Evolutionary conservation across 192 early-diverging fungal species (phyloP).

Genomic region (Backusella macrospora): DNA sequence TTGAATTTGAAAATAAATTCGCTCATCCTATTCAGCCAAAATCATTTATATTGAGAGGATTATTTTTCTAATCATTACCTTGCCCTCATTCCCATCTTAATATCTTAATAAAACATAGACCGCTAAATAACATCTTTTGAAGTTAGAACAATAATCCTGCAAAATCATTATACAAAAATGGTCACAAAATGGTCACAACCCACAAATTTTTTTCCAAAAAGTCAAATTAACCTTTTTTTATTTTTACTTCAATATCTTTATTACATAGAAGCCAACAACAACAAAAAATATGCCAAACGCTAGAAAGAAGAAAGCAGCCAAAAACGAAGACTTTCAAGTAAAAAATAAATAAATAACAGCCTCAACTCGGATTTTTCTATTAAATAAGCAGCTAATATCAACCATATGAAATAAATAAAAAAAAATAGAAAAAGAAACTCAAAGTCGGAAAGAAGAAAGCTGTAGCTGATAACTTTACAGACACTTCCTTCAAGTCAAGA

Average conservation of each 20-base stretch:
- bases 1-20: too few species aligned
- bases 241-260: constrained; percentile 25
- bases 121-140: too few species aligned
- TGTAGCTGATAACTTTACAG: constrained; percentile 72
- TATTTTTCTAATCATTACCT: too few species aligned
- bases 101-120: too few species aligned
- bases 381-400: constrained; percentile 14
- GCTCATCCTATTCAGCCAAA: too few species aligned
- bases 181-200: too few species aligned
- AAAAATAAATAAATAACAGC: background rate
- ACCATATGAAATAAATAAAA: background rate
- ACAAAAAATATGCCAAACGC: constrained; percentile 56
- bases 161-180: too few species aligned
- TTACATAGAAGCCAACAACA: background rate
- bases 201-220: background rate
- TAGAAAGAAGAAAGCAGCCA: constrained; percentile 71
- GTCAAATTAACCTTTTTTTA: constrained; percentile 14
- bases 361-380: background rate
- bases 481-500: constrained; percentile 82
- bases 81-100: too few species aligned
- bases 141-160: too few species aligned
- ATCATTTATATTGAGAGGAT: too few species aligned
- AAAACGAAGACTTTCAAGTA: constrained; percentile 79
- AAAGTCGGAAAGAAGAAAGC: constrained; percentile 91
- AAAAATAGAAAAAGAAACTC: constrained; percentile 78